Base-by-base conservation (phyloP, 805 yeast genomes). In the Diddensiella santjacobensis region DNA sequence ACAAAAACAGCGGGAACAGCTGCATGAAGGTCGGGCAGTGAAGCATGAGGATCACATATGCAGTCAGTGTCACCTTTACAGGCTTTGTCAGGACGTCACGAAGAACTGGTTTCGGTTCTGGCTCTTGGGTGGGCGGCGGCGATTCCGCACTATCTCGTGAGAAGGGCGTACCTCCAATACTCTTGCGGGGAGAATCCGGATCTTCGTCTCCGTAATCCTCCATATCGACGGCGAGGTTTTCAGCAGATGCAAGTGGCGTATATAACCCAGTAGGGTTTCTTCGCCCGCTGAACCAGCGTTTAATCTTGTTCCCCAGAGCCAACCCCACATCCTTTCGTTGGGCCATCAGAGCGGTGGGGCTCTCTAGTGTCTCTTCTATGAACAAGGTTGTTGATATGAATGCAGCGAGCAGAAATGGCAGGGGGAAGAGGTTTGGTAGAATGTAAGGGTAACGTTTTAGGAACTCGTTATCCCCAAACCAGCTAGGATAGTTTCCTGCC, bases 1-100 rank as follows among this genome's bases (percentile, higher is more conserved):
- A 80, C 20, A 79, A 64, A 44, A 75, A 74, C 3, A 80, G 72
- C 1, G 84, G 83, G 38, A 78, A 59, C 47, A 80, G 74, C 58
- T 80, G 83, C 43, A 71, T 69, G 57, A 70, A 77, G 3, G 77
- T 74, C 11, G 78, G 68, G 17, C 65, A 58, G 58, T 77, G 82
- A 39, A 78, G 67, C 42, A 78, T 69, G 54, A 73, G 63, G 17
- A 60, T 39, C 29, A 48, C 36, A 35, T 57, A 55, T 19, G 55
- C 48, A 1, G 50, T 19, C 3, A 59, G 42, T 6, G 62, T 59
- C 19, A 52, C 48, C 30, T 42, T 43, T 15, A 60, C 60, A 3
- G 59, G 56, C 13, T 29, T 22, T 3, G 62, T 58, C 23, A 58
- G 24, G n/a, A 58, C 51, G 17, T 42, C 52, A 31, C 42, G 41